Conservation (phyloP, 2,329 filamentous ascomycete genomes). For the Neonectria sp. region DNA sequence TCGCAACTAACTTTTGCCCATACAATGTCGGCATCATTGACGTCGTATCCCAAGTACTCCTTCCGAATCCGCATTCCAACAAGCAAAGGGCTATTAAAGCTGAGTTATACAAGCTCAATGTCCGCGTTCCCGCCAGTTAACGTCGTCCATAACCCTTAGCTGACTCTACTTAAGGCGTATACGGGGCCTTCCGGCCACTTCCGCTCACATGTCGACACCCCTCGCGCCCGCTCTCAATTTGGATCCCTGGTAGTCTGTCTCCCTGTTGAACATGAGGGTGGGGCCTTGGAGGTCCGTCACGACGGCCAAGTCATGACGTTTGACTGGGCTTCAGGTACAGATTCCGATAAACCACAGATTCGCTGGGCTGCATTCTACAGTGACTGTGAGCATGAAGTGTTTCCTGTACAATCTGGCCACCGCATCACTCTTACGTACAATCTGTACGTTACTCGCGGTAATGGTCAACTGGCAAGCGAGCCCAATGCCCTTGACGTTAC, state of each 20-base stretch:
- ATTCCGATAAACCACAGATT: conserved; percentile 34
- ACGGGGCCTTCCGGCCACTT: conserved; percentile 66
- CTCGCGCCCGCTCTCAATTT: conserved; percentile 62
- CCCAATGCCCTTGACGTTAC: conserved; percentile 26
- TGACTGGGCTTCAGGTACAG: conserved; percentile 55
- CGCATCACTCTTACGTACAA: conserved; percentile 74
- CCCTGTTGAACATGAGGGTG: conserved; percentile 54
- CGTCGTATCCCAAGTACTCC: conserved; percentile 60
- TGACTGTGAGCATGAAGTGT: conserved; percentile 68
- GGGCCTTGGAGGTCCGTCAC: conserved; percentile 61
- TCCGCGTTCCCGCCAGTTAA: too few species aligned
- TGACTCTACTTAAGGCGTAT: conserved; percentile 41
- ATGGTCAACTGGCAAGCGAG: background rate
- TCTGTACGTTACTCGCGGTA: conserved; percentile 52
- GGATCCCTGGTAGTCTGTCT: conserved; percentile 69
- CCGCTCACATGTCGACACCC: conserved; percentile 67
- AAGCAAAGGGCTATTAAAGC: conserved; percentile 58
- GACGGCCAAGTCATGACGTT: conserved; percentile 52
- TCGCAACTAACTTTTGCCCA: conserved; percentile 65
- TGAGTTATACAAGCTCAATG: conserved; percentile 71
- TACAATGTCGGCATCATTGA: conserved; percentile 66
- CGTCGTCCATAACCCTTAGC: too few species aligned
- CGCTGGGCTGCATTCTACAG: conserved; percentile 68
- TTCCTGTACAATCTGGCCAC: conserved; percentile 65
- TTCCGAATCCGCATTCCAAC: conserved; percentile 44